Percentiles rank a stretch among this genome's conserved stretches.
Evolutionary conservation across 2,329 filamentous ascomycete species (phyloP).

Genomic region (Cytospora mali): DNA sequence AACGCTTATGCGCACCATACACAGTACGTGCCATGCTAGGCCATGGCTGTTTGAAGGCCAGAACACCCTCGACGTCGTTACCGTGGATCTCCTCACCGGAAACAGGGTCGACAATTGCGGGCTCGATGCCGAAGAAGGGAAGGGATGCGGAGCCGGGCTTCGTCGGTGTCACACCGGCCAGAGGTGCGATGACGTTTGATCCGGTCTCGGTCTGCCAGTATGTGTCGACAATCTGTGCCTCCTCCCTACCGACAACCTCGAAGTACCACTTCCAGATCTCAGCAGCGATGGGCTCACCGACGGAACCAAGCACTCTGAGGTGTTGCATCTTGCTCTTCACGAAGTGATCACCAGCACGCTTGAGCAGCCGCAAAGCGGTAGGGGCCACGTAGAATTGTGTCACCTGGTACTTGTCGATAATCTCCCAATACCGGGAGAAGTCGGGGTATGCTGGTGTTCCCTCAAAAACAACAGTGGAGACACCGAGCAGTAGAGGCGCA

Average conservation of each 20-base stretch:
- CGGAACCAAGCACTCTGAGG: conserved; percentile 87
- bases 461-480: conserved; percentile 95
- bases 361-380: conserved; percentile 87
- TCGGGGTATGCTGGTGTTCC: conserved; percentile 96
- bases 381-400: conserved; percentile 99
- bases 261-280: conserved; percentile 99
- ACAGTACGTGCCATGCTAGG: conserved; percentile 98
- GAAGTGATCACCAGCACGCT: conserved; percentile 92
- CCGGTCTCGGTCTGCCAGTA: conserved; percentile 99
- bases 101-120: conserved; percentile 94
- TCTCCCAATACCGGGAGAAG: conserved; percentile 99
- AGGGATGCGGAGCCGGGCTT: conserved; percentile 96
- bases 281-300: conserved; percentile 95
- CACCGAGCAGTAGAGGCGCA: conserved; percentile 87
- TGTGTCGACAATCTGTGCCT: conserved; percentile 92
- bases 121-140: conserved; percentile 98
- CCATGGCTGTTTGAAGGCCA: conserved; percentile 98
- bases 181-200: conserved; percentile 90
- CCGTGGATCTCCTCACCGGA: conserved; percentile 91
- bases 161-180: conserved; percentile 91
- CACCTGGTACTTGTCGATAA: conserved; percentile 91
- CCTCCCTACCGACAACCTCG: conserved; percentile 89
- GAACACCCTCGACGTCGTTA: conserved; percentile 95
- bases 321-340: conserved; percentile 89
- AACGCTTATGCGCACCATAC: conserved; percentile 96